Evolutionary conservation across 768 basidiomycete genomes (phyloP).

Genomic region (Termitomyces sp.): DNA sequence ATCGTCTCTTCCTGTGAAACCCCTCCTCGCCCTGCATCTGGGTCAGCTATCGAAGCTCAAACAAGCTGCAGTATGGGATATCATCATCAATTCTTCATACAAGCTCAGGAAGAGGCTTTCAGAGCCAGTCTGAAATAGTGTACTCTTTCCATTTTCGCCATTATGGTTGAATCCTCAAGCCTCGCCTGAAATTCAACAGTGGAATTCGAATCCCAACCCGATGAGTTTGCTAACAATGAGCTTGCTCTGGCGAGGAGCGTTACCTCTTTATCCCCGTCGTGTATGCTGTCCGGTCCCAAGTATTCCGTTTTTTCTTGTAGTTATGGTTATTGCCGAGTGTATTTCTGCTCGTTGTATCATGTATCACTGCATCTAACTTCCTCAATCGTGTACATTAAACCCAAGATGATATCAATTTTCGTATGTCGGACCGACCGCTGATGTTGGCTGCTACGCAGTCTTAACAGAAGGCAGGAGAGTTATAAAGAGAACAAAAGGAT

Average conservation of each 20-base stretch:
- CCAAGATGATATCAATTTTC: too few relatives aligned
- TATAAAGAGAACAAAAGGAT: not conserved
- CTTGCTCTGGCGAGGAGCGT: not conserved
- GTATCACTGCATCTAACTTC: too few relatives aligned
- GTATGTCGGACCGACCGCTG: too few relatives aligned
- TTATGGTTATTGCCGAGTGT: not conserved
- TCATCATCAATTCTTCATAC: conserved; percentile 17
- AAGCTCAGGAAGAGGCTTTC: conserved; percentile 1
- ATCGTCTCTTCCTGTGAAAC: not conserved
- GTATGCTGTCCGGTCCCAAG: not conserved
- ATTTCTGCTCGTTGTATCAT: not conserved
- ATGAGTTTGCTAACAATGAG: not conserved
- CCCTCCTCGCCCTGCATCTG: not conserved
- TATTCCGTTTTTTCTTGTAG: not conserved
- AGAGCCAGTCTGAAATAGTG: not conserved
- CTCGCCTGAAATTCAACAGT: not conserved
- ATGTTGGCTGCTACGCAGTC: not conserved
- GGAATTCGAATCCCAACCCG: not conserved
- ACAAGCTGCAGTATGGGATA: conserved; percentile 12
- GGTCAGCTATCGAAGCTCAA: not conserved
- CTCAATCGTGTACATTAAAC: too few relatives aligned
- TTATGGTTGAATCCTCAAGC: not conserved
- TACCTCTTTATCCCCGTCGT: not conserved
- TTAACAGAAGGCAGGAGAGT: not conserved
- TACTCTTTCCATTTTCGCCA: not conserved